Conservation (phyloP, 306 rosid genomes). For the Cucumis melo region DNA sequence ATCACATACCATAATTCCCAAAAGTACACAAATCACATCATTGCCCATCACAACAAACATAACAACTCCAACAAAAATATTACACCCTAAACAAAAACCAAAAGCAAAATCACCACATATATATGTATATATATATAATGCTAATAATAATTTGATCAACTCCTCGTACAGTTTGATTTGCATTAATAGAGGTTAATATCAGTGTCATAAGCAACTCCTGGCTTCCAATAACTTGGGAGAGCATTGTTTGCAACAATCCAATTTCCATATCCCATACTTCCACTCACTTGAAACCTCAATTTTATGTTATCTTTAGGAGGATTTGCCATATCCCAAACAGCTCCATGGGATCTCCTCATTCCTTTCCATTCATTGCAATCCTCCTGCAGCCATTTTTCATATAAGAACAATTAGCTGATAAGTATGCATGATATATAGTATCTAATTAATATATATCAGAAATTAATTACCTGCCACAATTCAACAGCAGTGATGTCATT, state of each 20-base stretch:
- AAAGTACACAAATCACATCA: neutral
- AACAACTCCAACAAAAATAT: too few species aligned
- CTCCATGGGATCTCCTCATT: conserved; percentile 51
- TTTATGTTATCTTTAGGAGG: conserved; percentile 41
- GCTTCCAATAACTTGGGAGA: conserved; percentile 58
- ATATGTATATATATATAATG: neutral
- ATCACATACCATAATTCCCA: neutral
- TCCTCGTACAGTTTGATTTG: neutral
- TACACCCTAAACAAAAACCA: conserved; percentile 12
- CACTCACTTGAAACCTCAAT: conserved; percentile 53
- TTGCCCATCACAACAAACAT: neutral
- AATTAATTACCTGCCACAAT: conserved; percentile 25
- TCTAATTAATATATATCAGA: too few species aligned
- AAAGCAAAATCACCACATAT: neutral
- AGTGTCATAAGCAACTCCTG: conserved; percentile 51
- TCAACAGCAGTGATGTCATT: conserved; percentile 49
- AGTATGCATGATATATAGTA: too few species aligned
- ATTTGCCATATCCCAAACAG: conserved; percentile 44
- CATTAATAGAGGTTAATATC: conserved; percentile 35
- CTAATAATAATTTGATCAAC: neutral
- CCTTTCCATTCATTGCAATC: conserved; percentile 50
- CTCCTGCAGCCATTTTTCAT: conserved; percentile 23
- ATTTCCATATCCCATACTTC: conserved; percentile 18
- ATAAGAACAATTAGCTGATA: too few species aligned
- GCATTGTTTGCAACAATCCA: conserved; percentile 41